Conservation (phyloP, 2,329 filamentous ascomycete species). For the Apiospora arundinis region DNA sequence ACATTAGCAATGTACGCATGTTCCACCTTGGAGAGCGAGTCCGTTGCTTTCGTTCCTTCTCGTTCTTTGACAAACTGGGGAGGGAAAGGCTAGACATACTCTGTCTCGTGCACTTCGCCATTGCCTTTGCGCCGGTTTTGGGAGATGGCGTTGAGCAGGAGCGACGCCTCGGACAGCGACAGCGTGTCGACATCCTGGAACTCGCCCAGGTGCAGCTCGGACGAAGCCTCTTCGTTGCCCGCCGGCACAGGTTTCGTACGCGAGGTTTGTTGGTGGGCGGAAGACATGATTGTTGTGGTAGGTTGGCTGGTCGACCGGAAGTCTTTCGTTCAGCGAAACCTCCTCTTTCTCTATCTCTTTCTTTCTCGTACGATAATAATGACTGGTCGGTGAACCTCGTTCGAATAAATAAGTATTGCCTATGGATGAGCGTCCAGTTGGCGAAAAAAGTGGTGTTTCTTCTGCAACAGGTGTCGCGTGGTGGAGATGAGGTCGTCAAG, state of each 20-base stretch:
- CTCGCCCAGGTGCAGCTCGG: slow-evolving; percentile 85
- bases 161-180: slow-evolving; percentile 88
- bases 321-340: background rate
- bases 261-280: slow-evolving; percentile 54
- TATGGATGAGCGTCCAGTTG: background rate
- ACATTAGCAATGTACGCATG: background rate
- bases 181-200: slow-evolving; percentile 92
- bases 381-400: background rate
- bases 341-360: background rate
- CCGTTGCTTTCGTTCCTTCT: background rate
- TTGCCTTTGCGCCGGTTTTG: slow-evolving; percentile 79
- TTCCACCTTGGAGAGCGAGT: background rate
- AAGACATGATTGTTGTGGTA: slow-evolving; percentile 36
- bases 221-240: slow-evolving; percentile 87
- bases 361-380: background rate
- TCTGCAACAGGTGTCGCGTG: background rate
- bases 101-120: slow-evolving; percentile 84
- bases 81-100: slow-evolving; percentile 59
- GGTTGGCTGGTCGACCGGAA: background rate
- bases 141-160: slow-evolving; percentile 90
- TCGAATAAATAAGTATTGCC: background rate
- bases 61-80: background rate
- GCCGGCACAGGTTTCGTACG: slow-evolving; percentile 72
- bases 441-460: background rate
- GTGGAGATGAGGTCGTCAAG: background rate